Conservation (phyloP, 1,284 basidiomycete genomes). For the Boletus mariae region DNA sequence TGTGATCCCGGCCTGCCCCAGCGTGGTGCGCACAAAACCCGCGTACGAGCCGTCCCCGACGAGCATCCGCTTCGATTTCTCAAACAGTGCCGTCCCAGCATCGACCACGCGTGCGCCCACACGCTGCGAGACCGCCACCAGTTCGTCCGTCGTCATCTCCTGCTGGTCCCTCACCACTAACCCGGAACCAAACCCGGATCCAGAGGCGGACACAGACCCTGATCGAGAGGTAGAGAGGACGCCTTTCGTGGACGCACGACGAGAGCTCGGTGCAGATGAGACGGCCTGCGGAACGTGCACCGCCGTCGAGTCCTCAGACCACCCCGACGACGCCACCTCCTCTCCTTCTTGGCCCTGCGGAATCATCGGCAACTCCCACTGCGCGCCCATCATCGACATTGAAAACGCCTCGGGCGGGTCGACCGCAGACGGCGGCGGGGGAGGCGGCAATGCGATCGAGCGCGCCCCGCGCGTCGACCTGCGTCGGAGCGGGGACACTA, state of each 20-base stretch:
- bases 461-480: conserved; percentile 36
- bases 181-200: background rate
- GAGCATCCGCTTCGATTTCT: conserved; percentile 70
- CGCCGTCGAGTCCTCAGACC: conserved; percentile 47
- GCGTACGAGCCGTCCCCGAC: conserved; percentile 81
- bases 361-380: conserved; percentile 56
- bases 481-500: conserved; percentile 41
- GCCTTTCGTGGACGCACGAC: background rate
- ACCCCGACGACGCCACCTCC: conserved; percentile 35
- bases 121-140: conserved; percentile 66
- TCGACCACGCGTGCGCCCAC: conserved; percentile 75
- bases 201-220: background rate
- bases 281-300: conserved; percentile 26
- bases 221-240: background rate
- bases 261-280: background rate
- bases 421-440: conserved; percentile 34
- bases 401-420: conserved; percentile 22
- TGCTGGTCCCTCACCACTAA: background rate
- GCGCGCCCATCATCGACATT: conserved; percentile 21
- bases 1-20: conserved; percentile 54
- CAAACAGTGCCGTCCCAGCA: conserved; percentile 61
- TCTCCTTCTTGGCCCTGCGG: conserved; percentile 34
- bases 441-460: conserved; percentile 27
- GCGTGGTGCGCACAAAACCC: conserved; percentile 69
- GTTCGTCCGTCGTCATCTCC: conserved; percentile 51